Evolutionary conservation across 179 eudicot species (phyloP).

Genomic region (Gypsophila paniculata): DNA sequence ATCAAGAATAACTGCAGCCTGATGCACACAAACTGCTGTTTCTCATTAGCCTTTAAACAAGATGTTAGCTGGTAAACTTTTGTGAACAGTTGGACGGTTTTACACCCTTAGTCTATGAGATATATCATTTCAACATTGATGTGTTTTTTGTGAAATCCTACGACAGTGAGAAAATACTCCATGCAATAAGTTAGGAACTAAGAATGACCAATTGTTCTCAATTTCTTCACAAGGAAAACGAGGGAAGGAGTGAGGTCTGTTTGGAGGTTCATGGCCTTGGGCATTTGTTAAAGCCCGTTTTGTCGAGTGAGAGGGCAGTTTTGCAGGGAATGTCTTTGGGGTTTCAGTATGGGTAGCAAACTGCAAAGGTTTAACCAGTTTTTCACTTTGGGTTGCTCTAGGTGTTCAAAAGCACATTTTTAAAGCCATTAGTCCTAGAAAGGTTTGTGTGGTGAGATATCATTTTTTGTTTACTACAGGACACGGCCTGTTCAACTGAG

Average conservation of each 20-base stretch:
- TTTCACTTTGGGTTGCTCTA: not conserved
- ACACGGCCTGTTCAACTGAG: constrained; percentile 71
- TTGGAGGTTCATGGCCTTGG: not conserved
- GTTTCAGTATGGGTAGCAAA: not conserved
- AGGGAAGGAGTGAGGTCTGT: not conserved
- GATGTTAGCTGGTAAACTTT: not conserved
- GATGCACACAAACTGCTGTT: not conserved
- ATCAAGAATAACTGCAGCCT: not conserved
- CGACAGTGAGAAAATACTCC: not conserved
- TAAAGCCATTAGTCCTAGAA: not conserved
- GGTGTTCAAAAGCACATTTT: not conserved
- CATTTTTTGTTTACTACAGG: constrained; percentile 39
- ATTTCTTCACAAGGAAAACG: not conserved
- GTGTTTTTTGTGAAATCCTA: not conserved
- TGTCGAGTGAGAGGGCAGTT: not conserved
- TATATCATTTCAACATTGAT: not conserved
- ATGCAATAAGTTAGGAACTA: not conserved
- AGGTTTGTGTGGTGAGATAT: not conserved
- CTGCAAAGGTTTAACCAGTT: not conserved
- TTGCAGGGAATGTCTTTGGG: not conserved
- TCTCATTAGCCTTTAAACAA: not conserved
- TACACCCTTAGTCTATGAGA: not conserved
- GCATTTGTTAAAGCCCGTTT: not conserved
- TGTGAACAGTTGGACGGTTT: not conserved
- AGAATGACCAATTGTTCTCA: not conserved